Conservation (phyloP, 371 early-diverging fungal genomes). For the Mycotypha africana region DNA sequence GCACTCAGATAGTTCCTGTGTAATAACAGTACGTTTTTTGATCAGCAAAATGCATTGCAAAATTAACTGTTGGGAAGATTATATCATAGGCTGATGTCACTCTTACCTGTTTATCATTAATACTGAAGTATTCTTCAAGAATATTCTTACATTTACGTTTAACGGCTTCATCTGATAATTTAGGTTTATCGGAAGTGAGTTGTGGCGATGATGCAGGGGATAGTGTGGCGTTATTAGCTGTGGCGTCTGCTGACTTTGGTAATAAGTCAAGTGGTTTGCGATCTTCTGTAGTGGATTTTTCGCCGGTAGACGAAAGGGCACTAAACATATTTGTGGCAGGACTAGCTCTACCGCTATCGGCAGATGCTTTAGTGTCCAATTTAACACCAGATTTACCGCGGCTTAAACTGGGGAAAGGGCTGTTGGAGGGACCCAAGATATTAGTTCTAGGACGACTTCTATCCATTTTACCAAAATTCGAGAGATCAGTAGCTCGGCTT, state of each 20-base stretch:
- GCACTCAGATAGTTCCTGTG: conserved; percentile 53
- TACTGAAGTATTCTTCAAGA: conserved; percentile 62
- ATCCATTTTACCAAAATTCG: conserved; percentile 74
- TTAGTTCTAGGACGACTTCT: conserved; percentile 54
- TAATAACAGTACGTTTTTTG: background rate
- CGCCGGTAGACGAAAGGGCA: conserved; percentile 27
- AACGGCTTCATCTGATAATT: conserved; percentile 45
- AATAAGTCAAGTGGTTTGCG: conserved; percentile 32
- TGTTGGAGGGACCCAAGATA: conserved; percentile 55
- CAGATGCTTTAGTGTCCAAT: conserved; percentile 22
- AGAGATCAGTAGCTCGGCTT: conserved; percentile 52
- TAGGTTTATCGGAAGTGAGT: conserved; percentile 12
- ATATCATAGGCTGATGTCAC: too few species aligned
- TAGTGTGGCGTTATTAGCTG: background rate
- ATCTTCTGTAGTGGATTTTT: conserved; percentile 30
- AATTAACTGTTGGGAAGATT: too few species aligned
- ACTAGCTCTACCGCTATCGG: conserved; percentile 24
- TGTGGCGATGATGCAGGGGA: background rate
- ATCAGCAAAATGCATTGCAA: background rate
- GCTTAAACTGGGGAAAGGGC: conserved; percentile 50
- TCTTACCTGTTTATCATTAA: conserved; percentile 47
- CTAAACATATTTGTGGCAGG: conserved; percentile 57
- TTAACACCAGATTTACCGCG: conserved; percentile 22
- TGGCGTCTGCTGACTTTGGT: conserved; percentile 9
- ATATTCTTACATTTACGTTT: conserved; percentile 64